phyloP scores from a whole-genome alignment of 106 monocot genomes.

The Iris macrosiphon region DNA sequence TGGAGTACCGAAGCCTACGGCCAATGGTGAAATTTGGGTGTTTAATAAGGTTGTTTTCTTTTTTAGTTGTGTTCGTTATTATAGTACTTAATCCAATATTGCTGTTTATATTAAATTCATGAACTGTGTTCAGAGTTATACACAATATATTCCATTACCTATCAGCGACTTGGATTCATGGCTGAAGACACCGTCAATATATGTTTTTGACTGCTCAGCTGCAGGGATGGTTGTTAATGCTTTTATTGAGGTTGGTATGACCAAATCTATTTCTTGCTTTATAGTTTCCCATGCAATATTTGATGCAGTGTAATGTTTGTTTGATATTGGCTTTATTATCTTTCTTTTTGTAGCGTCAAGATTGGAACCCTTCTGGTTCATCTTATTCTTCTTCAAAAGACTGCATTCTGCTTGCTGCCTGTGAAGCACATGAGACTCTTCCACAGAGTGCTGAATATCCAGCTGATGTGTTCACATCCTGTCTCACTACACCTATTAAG shows the following conservation, averaged over 20 bases:
- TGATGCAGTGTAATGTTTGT: no score
- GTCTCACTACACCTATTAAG: slow-evolving; percentile 93
- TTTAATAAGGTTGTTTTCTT: slow-evolving; percentile 80
- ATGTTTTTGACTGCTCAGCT: slow-evolving; percentile 97
- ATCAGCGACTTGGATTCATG: slow-evolving; percentile 93
- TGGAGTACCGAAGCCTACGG: slow-evolving; percentile 92
- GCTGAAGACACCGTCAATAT: slow-evolving; percentile 93
- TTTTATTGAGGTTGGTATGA: slow-evolving; percentile 84
- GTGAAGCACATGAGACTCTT: slow-evolving; percentile 87
- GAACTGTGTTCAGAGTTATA: slow-evolving; percentile 64
- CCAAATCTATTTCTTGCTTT: no score
- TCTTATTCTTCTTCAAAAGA: slow-evolving; percentile 50
- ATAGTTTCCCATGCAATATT: no score
- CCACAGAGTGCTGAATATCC: slow-evolving; percentile 95
- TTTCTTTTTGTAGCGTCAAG: slow-evolving; percentile 30
- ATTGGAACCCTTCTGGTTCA: slow-evolving; percentile 47
- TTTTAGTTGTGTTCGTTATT: not conserved
- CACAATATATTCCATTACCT: slow-evolving; percentile 91
- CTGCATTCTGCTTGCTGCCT: slow-evolving; percentile 94
- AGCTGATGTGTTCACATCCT: slow-evolving; percentile 95
- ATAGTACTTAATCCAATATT: not conserved
- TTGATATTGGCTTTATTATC: no score
- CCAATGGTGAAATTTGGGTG: slow-evolving; percentile 98
- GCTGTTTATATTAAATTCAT: not conserved
- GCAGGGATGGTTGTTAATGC: slow-evolving; percentile 88